Base-by-base conservation (phyloP, 306 rosid species). In the Cucumis hystrix region DNA sequence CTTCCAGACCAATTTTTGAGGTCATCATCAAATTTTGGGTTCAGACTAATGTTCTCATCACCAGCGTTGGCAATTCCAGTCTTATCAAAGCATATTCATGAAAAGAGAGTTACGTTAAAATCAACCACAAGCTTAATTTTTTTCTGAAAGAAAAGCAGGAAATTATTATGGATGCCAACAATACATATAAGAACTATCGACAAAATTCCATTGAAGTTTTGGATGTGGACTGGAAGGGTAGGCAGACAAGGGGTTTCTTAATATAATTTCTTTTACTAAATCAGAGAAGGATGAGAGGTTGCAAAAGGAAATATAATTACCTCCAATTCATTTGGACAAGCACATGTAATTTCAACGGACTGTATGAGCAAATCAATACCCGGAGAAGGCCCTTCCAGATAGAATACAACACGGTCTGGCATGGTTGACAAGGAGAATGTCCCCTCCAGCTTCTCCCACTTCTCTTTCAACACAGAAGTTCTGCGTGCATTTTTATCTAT, bases 321-420 rank as follows among this genome's bases (percentile, higher is more conserved):
- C 82, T 80, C 82, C n/a, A 69, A 70, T 74, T 83, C 91, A 73
- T 76, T 85, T 65, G 85, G 82, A 77, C 37, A 74, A 30, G 86
- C 84, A 85, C 88, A 83, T 33, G 82, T 79, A 68, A 96, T 84
- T 68, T 75, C 85, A 17, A 87, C 96, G 18, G 96, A 87, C 83
- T 72, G 81, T 56, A 92, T 84, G 63, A 91, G 96, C 66, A 96
- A 64, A 76, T 96, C 92, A 74, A 89, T 66, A 83, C 93, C 96
- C 69, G 91, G 84, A 80, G 94, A 86, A 79, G 99, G 97, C 77
- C 98, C 98, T 89, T 96, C 99, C 80, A 96, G 78, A 88, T 91
- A 96, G 78, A 96, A 89, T 56, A 87, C 74, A 77, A 79, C 87
- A 63, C 84, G 85, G 14, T 89, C 83, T 11, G 99, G 96, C 72